Base-by-base conservation (phyloP, 768 basidiomycete genomes). In the Mycena olivaceomarginata region DNA sequence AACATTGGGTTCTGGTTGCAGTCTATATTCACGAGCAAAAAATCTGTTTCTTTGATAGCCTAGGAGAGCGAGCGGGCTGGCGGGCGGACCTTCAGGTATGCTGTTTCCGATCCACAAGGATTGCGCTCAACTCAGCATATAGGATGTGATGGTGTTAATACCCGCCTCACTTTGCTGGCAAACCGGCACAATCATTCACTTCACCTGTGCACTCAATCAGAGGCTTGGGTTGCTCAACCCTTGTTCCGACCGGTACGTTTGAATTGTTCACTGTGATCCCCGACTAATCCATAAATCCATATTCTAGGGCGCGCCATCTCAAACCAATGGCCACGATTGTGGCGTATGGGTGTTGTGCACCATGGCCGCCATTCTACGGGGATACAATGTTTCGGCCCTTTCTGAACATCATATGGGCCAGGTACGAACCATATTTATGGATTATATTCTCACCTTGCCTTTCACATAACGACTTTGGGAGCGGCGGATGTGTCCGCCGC, bases 1-100 rank as follows among this genome's bases (percentile, higher is more conserved):
- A 77, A 1, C 86, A 88, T 74, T 88, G 85, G 84, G 84, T 87
- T 0, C 70, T 86, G 37, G 84, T 84, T 74, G 77, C 75, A 15
- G 76, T 81, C 0, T 72, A 76, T 31, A 65, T 81, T 5, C 16
- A 4, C 1, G 11, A 40, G 15, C 71, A 74, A 4, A 66, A 81
- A 39, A n/a, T 86, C 0, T 70, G 68, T 37, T 63, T 87, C 2
- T 86, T 85, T 71, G 86, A 87, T 59, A 87, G 86, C 53, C 74
- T 87, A 5, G 81, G 56, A 7, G 63, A 48, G 6, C 46, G 67
- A 3, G 25, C 39, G 15, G 41, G 57, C 2, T 81, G 78, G 76
- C 37, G 48, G 18, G 63, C 37, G 16, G 78, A 79, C 60, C 40
- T 81, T 18, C 72, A 43, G 18, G 79, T 74, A 15, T 22, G 53